Evolutionary conservation across 345 rosid species (phyloP).

Genomic region (Triadica sebifera): DNA sequence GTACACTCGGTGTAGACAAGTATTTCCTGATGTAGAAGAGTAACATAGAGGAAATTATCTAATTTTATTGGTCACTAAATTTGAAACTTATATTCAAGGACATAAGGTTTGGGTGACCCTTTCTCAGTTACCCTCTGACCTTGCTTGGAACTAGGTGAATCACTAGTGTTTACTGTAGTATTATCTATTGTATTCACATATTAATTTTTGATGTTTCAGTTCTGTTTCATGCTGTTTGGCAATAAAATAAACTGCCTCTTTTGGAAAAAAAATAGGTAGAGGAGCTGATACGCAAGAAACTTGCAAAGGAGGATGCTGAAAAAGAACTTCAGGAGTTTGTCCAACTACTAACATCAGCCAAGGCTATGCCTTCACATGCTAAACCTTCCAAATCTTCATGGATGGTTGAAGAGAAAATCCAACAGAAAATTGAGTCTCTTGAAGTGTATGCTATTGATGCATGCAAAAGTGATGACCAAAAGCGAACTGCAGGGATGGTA

Average conservation of each 20-base stretch:
- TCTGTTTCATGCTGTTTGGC: conserved; percentile 12
- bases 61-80: background rate
- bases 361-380: conserved; percentile 51
- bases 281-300: conserved; percentile 63
- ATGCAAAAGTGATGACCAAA: conserved; percentile 68
- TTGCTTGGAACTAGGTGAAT: background rate
- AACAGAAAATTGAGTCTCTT: conserved; percentile 57
- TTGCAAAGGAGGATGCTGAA: conserved; percentile 73
- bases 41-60: background rate
- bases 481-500: conserved; percentile 74
- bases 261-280: conserved; percentile 54
- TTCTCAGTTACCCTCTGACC: background rate
- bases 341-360: conserved; percentile 62
- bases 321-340: conserved; percentile 74
- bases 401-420: conserved; percentile 59
- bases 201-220: background rate
- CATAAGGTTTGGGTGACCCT: background rate
- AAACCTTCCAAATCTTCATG: conserved; percentile 84
- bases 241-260: background rate
- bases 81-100: background rate
- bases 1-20: background rate
- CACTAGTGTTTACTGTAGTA: background rate
- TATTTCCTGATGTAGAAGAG: background rate
- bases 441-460: conserved; percentile 83
- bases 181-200: background rate